Conservation (phyloP, 192 early-diverging fungal genomes). For the Backusella mclennaniae region DNA sequence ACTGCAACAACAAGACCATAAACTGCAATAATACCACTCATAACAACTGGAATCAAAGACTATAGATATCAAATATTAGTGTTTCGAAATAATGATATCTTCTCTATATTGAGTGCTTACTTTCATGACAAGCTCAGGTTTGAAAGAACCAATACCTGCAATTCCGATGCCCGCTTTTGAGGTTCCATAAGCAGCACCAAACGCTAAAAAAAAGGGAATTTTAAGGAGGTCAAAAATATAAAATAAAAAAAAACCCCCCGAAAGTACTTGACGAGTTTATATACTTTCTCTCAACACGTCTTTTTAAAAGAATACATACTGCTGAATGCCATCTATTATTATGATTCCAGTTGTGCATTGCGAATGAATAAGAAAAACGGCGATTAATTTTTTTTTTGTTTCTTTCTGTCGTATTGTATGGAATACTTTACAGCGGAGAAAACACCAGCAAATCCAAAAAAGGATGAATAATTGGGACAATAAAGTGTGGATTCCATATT, state of each 20-base stretch:
- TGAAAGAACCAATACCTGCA: conserved; percentile 80
- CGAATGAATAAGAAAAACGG: not conserved
- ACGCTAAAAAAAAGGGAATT: conserved; percentile 37
- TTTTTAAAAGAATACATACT: conserved; percentile 16
- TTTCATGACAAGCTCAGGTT: conserved; percentile 87
- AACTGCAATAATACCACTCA: conserved; percentile 99
- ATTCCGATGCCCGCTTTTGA: conserved; percentile 90
- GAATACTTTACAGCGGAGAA: conserved; percentile 67
- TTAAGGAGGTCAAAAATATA: no score
- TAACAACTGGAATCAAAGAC: conserved; percentile 90
- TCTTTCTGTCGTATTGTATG: not conserved
- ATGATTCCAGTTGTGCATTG: no score
- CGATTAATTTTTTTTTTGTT: not conserved
- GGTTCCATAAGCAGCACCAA: conserved; percentile 92
- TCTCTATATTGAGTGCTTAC: not conserved
- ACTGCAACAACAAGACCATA: conserved; percentile 98
- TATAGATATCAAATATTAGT: not conserved
- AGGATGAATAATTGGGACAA: conserved; percentile 90
- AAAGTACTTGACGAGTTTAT: not conserved
- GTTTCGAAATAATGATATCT: no score
- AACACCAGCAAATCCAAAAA: conserved; percentile 94
- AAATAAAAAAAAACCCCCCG: not conserved
- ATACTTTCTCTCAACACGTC: not conserved
- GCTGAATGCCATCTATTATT: conserved; percentile 24
- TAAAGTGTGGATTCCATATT: not conserved